Percentiles rank a stretch among this genome's conserved stretches.
These are phyloP conservation scores for Ophiocordyceps polyrhachis-furcata DNA, from an alignment of 2,329 filamentous ascomycete species.

Conservation along the genomic window DNA sequence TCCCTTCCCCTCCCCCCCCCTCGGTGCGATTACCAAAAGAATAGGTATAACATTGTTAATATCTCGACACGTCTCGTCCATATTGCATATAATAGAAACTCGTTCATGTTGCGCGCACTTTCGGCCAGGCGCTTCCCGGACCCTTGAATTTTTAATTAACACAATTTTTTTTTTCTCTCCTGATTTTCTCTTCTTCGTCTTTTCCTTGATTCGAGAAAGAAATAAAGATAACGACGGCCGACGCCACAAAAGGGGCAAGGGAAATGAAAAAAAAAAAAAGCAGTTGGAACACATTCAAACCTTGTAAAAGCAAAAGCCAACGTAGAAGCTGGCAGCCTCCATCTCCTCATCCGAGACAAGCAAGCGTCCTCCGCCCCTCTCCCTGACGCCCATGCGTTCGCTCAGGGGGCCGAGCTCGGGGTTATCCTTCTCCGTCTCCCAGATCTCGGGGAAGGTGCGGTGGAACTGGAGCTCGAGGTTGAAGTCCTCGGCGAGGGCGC, in stretches of 20 bases:
- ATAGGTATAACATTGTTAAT: neutral
- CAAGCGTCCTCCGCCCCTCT: slow-evolving; percentile 45
- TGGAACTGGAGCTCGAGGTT: slow-evolving; percentile 92
- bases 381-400: slow-evolving; percentile 88
- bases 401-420: slow-evolving; percentile 63
- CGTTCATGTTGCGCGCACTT: too few relatives aligned
- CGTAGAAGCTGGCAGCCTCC: slow-evolving; percentile 81
- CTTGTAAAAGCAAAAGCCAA: slow-evolving; percentile 95
- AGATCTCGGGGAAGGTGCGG: slow-evolving; percentile 77
- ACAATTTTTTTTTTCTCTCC: neutral
- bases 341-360: slow-evolving; percentile 71
- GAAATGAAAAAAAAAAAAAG: too few relatives aligned
- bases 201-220: neutral
- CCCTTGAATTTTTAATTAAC: too few relatives aligned
- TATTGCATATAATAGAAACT: too few relatives aligned
- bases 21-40: neutral
- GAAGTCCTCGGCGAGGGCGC: slow-evolving; percentile 87
- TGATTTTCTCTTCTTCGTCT: neutral
- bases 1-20: too few relatives aligned
- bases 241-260: too few relatives aligned
- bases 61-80: too few relatives aligned
- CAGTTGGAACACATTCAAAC: slow-evolving; percentile 30
- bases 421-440: slow-evolving; percentile 81
- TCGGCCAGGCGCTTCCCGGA: too few relatives aligned
- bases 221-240: too few relatives aligned